A percentile compares a stretch with the other conserved stretches of the same genome.
Conservation (phyloP, 345 rosid species). For the Psidium friedrichsthalianum region DNA sequence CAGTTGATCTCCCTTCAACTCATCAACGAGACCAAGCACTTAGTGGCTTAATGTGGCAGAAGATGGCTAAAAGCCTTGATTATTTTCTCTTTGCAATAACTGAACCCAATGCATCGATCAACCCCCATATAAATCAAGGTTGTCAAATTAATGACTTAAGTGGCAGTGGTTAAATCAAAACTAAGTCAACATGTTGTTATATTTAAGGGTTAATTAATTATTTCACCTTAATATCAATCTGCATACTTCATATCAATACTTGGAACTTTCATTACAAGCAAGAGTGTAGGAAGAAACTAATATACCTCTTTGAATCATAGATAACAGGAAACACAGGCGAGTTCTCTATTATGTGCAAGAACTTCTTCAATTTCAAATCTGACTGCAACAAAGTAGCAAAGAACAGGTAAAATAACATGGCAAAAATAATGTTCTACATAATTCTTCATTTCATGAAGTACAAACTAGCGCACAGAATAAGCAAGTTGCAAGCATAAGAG, state of each 20-base stretch:
- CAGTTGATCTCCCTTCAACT: neutral
- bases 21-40: neutral
- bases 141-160: neutral
- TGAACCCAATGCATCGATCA: neutral
- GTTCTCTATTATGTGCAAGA: slow-evolving; percentile 76
- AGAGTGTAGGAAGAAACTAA: neutral
- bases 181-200: neutral
- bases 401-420: neutral
- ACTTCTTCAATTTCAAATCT: slow-evolving; percentile 86
- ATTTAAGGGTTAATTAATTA: neutral
- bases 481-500: neutral
- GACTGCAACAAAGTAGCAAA: slow-evolving; percentile 27
- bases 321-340: slow-evolving; percentile 83
- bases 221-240: neutral
- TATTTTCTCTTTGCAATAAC: neutral
- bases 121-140: neutral
- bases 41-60: neutral
- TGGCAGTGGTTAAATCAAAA: neutral
- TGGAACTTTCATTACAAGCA: neutral
- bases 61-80: neutral
- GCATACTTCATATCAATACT: neutral
- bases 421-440: neutral
- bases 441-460: neutral
- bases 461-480: neutral
- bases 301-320: slow-evolving; percentile 64